Base-by-base conservation (phyloP, 1,139 yeast genomes). In the Yamadazyma dushanensis region DNA sequence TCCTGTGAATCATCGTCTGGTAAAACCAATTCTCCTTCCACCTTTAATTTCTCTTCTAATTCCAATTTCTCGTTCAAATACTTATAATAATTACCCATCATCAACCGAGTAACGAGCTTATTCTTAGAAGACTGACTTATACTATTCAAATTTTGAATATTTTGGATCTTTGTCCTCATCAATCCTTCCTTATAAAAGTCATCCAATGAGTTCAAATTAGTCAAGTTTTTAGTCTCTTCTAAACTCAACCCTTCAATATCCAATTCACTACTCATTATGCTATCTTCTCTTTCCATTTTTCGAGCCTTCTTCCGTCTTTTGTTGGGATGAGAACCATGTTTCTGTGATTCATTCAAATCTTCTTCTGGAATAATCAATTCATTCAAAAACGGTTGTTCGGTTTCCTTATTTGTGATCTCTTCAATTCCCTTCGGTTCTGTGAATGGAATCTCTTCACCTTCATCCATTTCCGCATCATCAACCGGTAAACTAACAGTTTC, bases 51-150 rank as follows among this genome's bases (percentile, higher is more conserved):
- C 38, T 35, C 32, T 15, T 34, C 29, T 8, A 18, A 18, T 44
- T 39, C 32, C 22, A 62, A 45, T 35, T 63, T 55, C 38, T 63
- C 66, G 44, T 63, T 62, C 29, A 70, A 59, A 42, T 69, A 71
- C 44, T 73, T 73, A 46, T 74, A 70, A 51, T 78, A 81, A 40
- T 78, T 78, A 7, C 85, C 84, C 71, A 87, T 83, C 95, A 87
- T 86, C 35, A 87, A 62, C 43, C 76, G 67, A 31, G 90, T 94
- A 22, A 86, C 83, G 44, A 79, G 54, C 55, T 73, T 66, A 44
- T 81, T 77, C 53, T 84, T 80, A 50, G 75, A 76, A 33, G 66
- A 54, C 43, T 83, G 83, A 28, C 63, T 53, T 24, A 82, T 46
- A 21, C 54, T 59, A 2, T 56, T 56, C 38, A 78, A 57, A 3